Percentiles rank a stretch among this genome's conserved stretches.
Evolutionary conservation across 2,329 filamentous ascomycete genomes (phyloP).

Genomic region (Aspergillus terreus): DNA sequence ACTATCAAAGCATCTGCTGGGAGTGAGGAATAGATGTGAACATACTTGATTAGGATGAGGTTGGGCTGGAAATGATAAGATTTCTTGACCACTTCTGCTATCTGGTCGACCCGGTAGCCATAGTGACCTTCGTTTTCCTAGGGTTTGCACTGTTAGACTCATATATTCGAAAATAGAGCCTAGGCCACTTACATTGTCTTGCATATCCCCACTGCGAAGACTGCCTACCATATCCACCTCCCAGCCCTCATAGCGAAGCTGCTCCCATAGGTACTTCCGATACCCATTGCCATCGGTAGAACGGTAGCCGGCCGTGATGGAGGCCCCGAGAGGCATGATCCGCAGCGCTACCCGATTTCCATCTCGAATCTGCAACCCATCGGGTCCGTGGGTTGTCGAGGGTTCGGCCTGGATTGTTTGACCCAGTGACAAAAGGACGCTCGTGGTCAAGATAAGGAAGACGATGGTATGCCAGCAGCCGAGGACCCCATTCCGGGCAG

Average conservation of each 20-base stretch:
- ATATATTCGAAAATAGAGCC: not conserved
- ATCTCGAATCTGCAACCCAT: too few relatives aligned
- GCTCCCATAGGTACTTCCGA: constrained; percentile 5
- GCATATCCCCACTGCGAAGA: constrained; percentile 1
- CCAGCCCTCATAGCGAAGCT: constrained; percentile 5
- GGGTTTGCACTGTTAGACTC: not conserved
- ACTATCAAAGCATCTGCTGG: not conserved
- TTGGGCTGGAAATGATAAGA: constrained; percentile 19
- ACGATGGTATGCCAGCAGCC: too few relatives aligned
- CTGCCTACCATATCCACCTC: constrained; percentile 13
- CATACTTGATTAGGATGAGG: constrained; percentile 26
- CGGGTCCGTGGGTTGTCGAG: too few relatives aligned
- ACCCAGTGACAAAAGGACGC: too few relatives aligned
- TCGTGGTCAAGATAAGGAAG: too few relatives aligned
- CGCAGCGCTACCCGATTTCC: not conserved
- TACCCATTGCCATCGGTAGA: constrained; percentile 10
- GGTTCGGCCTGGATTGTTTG: too few relatives aligned
- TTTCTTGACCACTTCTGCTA: constrained; percentile 10
- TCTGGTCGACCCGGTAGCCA: constrained; percentile 19
- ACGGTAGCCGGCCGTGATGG: constrained; percentile 6
- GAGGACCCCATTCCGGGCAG: too few relatives aligned
- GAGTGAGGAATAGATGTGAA: not conserved
- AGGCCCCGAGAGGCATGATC: constrained; percentile 11
- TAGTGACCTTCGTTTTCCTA: constrained; percentile 23
- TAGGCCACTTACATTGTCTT: constrained; percentile 15